Evolutionary conservation across 495 filamentous ascomycete genomes (phyloP), one percentile per base, ranked within the genome.

Genomic region (Aspergillus diversus): DNA sequence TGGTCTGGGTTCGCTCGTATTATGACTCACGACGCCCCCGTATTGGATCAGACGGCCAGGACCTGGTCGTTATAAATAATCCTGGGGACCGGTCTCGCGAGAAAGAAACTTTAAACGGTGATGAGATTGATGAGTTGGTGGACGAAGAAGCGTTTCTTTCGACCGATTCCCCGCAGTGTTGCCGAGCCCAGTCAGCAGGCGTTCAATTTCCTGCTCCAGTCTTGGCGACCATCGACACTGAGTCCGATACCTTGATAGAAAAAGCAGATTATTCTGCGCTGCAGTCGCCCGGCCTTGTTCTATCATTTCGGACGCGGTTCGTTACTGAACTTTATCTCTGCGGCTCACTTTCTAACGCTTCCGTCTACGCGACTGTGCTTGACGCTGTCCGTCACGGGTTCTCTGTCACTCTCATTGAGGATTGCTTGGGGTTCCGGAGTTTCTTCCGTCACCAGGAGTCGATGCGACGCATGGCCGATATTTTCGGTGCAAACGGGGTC

Each of bases 211-310:
- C 86, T 9, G 80, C 86, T 3, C 73, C 77, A 0, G 74, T 93
- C 8, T 72, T 85, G 31, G 74, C 81, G 16, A 79, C 84, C 11
- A 79, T 91, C 13, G 80, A 86, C 43, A 64, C 73, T 2, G 73
- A 79, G 2, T 79, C 78, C 15, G 95, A 98, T 70, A 81, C 86
- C 5, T 72, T 91, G 17, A 77, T 96, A 54, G 87, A 84, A 46
- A 98, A 97, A 73, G 85, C 87, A 12, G 86, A 90, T 66, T 98
- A 98, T 74, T 97, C 95, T 7, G 94, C 95, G 16, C 90, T 99
- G 68, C 87, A 86, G 63, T 86, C 86, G 15, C 89, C 89, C 0
- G 81, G 82, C 33, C 81, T 97, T 15, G 82, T 97, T 27, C 77
- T 88, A 43, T 82, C 84, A 7, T 79, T 97, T 51, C 87, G 92